phyloP scores from a whole-genome alignment of 768 basidiomycete genomes.

The Suillus subalutaceus region DNA sequence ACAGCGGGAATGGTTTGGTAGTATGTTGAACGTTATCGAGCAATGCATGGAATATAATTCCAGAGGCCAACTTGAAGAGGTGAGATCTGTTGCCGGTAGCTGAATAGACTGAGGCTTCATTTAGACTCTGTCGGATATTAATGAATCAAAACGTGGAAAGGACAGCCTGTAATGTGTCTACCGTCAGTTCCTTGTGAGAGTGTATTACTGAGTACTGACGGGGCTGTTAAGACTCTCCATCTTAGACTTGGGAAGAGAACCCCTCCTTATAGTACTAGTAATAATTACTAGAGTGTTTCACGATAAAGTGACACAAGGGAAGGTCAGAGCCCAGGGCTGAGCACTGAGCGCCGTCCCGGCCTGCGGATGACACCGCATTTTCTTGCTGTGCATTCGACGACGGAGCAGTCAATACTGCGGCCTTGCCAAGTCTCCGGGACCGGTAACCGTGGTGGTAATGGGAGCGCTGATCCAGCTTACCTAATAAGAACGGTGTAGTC shows the following conservation, averaged over 20 bases:
- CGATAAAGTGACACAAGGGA: background rate
- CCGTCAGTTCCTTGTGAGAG: background rate
- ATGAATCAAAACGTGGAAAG: background rate
- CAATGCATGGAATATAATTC: background rate
- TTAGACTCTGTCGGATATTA: slow-evolving; percentile 7
- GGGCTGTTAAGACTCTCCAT: background rate
- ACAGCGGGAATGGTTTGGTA: background rate
- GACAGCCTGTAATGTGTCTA: background rate
- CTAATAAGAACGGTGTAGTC: background rate
- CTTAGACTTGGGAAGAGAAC: background rate
- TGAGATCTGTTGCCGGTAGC: background rate
- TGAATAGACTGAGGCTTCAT: background rate
- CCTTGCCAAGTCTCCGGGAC: background rate
- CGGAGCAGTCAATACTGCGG: background rate
- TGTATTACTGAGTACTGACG: background rate
- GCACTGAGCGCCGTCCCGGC: background rate
- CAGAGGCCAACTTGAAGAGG: background rate
- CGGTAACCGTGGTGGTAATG: background rate
- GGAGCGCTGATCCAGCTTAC: background rate
- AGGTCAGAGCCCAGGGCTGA: background rate
- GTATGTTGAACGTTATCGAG: background rate
- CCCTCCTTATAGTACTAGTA: background rate
- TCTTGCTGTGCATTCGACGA: background rate
- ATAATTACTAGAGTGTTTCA: background rate
- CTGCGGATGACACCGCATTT: background rate